Evolutionary conservation across 306 rosid species (phyloP).

Genomic region (Malus sylvestris): DNA sequence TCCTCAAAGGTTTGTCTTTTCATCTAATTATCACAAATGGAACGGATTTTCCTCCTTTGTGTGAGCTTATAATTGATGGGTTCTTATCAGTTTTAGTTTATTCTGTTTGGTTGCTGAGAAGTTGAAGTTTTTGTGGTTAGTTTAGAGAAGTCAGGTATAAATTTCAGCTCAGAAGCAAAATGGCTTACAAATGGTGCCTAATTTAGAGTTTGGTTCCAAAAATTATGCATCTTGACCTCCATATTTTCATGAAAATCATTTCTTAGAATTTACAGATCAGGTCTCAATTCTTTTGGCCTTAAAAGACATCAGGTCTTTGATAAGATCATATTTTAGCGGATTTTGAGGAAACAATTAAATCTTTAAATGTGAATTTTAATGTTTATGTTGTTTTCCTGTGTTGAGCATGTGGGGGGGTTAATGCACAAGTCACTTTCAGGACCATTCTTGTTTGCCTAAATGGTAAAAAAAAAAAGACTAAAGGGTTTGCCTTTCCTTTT

Average conservation of each 20-base stretch:
- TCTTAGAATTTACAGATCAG: neutral
- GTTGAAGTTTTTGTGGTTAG: neutral
- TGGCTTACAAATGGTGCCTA: neutral
- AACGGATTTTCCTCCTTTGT: neutral
- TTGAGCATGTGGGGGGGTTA: constrained; percentile 16
- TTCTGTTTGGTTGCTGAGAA: constrained; percentile 11
- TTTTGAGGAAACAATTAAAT: constrained; percentile 22
- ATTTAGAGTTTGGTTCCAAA: neutral
- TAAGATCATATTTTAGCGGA: constrained; percentile 12
- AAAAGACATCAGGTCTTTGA: neutral
- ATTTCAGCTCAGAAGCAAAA: neutral
- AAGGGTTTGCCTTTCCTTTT: constrained; percentile 29
- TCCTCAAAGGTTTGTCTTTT: constrained; percentile 42
- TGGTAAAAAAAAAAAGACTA: neutral
- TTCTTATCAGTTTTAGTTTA: constrained; percentile 1
- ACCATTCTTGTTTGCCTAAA: constrained; percentile 22
- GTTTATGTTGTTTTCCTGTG: constrained; percentile 19
- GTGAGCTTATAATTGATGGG: neutral
- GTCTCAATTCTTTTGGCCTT: neutral
- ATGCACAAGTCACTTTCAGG: constrained; percentile 36
- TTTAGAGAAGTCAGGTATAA: neutral
- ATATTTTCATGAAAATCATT: constrained; percentile 1
- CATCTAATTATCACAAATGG: neutral
- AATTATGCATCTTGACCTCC: neutral
- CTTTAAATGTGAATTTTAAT: constrained; percentile 2